Conservation (phyloP, 345 rosid species). For the Populus deltoides region DNA sequence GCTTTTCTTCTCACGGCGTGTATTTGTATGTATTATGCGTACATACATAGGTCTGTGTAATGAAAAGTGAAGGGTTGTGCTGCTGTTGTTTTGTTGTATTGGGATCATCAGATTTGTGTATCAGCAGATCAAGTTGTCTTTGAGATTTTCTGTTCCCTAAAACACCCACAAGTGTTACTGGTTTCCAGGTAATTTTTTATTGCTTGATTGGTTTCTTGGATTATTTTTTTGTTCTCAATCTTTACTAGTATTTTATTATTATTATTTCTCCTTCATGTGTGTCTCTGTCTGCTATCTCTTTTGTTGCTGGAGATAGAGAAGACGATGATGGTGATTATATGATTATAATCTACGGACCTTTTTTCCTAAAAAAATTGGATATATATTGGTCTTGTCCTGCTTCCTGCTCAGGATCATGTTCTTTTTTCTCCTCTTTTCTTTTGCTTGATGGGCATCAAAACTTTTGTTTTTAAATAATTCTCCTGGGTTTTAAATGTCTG, state of each 20-base stretch:
- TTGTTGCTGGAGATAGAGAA: slow-evolving; percentile 6
- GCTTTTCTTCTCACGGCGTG: neutral
- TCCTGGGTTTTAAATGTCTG: neutral
- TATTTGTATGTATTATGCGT: slow-evolving; percentile 11
- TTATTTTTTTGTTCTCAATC: slow-evolving; percentile 9
- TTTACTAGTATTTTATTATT: slow-evolving; percentile 13
- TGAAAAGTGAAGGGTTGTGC: slow-evolving; percentile 29
- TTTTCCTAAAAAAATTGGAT: neutral
- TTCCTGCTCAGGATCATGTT: neutral
- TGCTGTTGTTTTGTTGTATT: slow-evolving; percentile 21
- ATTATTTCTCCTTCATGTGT: slow-evolving; percentile 6
- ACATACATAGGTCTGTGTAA: slow-evolving; percentile 7
- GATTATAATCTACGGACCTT: slow-evolving; percentile 1
- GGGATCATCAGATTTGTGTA: slow-evolving; percentile 39
- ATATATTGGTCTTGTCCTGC: slow-evolving; percentile 35
- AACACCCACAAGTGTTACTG: slow-evolving; percentile 48
- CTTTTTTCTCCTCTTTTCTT: neutral
- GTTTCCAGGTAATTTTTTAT: slow-evolving; percentile 52
- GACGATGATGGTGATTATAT: slow-evolving; percentile 22
- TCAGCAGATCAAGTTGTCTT: slow-evolving; percentile 41
- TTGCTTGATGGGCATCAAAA: slow-evolving; percentile 4
- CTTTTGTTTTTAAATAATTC: neutral
- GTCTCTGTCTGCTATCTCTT: slow-evolving; percentile 17
- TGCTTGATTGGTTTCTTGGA: slow-evolving; percentile 16
- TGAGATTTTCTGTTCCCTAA: slow-evolving; percentile 50